Evolutionary conservation across 1,284 basidiomycete genomes (phyloP).

Genomic region (Ganoderma boninense): DNA sequence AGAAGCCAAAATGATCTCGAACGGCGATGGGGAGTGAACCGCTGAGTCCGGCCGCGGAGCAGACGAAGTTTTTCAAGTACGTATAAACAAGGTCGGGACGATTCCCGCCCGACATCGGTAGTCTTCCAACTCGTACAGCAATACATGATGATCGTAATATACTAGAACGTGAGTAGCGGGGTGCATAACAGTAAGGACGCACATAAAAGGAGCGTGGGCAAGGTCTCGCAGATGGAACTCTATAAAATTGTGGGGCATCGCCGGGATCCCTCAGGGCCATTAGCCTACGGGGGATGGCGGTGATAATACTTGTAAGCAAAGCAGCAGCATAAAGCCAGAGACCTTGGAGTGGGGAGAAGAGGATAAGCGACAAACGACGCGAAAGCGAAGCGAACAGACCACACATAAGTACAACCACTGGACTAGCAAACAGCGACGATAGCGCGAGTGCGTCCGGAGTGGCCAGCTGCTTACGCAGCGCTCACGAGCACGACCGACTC

Average conservation of each 20-base stretch:
- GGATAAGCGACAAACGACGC: slow-evolving; percentile 14
- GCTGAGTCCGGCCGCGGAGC: not conserved
- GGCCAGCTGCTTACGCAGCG: slow-evolving; percentile 30
- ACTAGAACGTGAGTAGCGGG: slow-evolving; percentile 5
- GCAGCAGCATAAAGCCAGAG: slow-evolving; percentile 8
- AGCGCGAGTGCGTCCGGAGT: not conserved
- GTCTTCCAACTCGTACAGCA: slow-evolving; percentile 7
- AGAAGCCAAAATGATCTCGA: not conserved
- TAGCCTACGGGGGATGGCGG: slow-evolving; percentile 3
- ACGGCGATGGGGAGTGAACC: not conserved
- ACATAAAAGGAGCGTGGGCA: slow-evolving; percentile 29
- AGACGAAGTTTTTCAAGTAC: not conserved
- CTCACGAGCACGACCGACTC: slow-evolving; percentile 39
- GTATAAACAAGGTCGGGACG: not conserved
- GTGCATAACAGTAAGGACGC: slow-evolving; percentile 20
- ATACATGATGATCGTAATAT: slow-evolving; percentile 11
- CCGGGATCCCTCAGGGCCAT: not conserved
- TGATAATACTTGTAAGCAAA: not conserved
- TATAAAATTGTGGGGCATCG: slow-evolving; percentile 16
- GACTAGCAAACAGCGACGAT: not conserved
- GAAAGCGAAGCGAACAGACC: slow-evolving; percentile 15
- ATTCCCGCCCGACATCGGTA: not conserved
- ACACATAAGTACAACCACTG: slow-evolving; percentile 1
- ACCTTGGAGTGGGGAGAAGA: slow-evolving; percentile 18
- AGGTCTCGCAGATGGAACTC: slow-evolving; percentile 28